Evolutionary conservation across 768 basidiomycete genomes (phyloP).

Genomic region (Mycena latifolia): DNA sequence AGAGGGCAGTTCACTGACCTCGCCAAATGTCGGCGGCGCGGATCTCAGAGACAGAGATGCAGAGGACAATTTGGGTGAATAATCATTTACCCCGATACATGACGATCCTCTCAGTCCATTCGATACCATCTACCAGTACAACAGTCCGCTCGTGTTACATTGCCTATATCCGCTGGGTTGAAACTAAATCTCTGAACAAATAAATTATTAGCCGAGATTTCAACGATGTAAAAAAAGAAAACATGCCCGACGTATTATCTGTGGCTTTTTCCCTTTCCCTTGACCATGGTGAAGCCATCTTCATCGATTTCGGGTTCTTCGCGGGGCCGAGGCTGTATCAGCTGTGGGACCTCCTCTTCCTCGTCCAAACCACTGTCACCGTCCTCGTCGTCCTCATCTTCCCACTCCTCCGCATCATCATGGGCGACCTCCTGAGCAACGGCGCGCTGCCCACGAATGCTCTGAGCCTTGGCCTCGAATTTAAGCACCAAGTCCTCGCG

Average conservation of each 20-base stretch:
- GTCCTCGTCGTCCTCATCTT: conserved; percentile 58
- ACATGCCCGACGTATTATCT: conserved; percentile 43
- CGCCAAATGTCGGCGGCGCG: too few relatives aligned
- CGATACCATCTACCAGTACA: background rate
- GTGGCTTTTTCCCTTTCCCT: conserved; percentile 67
- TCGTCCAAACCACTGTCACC: conserved; percentile 49
- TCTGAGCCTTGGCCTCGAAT: conserved; percentile 76
- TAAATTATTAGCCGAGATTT: background rate
- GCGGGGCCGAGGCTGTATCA: conserved; percentile 59
- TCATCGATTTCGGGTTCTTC: conserved; percentile 86
- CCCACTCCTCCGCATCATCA: conserved; percentile 61
- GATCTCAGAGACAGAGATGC: too few relatives aligned
- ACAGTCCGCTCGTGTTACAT: background rate
- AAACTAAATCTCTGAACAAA: background rate
- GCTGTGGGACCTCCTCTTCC: conserved; percentile 64
- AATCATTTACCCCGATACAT: too few relatives aligned
- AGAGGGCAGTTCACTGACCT: too few relatives aligned
- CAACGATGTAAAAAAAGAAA: background rate
- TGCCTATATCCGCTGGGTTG: background rate
- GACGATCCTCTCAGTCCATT: background rate
- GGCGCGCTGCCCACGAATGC: conserved; percentile 67
- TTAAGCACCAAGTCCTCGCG: conserved; percentile 63
- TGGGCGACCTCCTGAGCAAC: conserved; percentile 56
- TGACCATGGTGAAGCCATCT: conserved; percentile 92
- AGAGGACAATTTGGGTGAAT: too few relatives aligned